phyloP scores from a whole-genome alignment of 495 filamentous ascomycete genomes.

The Podospora bellae-mahoneyi region DNA sequence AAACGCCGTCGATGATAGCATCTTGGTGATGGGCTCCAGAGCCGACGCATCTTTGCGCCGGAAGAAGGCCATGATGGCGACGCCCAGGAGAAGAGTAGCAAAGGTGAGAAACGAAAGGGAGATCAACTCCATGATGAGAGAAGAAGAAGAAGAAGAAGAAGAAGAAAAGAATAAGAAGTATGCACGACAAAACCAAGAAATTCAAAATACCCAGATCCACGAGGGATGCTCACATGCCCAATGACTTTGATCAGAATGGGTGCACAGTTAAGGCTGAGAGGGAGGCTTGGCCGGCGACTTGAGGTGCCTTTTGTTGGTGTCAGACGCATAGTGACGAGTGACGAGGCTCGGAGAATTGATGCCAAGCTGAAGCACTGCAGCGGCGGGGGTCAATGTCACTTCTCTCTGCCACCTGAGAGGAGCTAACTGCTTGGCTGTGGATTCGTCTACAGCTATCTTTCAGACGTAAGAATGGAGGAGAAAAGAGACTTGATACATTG shows the following conservation, averaged over 20 bases:
- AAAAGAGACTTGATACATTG: neutral
- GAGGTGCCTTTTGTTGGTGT: neutral
- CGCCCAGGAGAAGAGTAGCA: neutral
- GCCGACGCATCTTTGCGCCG: neutral
- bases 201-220: neutral
- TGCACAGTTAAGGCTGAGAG: neutral
- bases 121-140: neutral
- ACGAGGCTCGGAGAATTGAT: neutral
- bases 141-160: neutral
- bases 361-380: neutral
- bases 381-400: neutral
- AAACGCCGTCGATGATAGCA: slow-evolving; percentile 32
- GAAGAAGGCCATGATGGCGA: slow-evolving; percentile 1
- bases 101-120: neutral
- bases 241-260: neutral
- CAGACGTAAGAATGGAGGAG: neutral
- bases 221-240: neutral
- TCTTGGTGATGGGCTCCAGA: neutral
- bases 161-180: neutral
- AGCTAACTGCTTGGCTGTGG: neutral
- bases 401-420: neutral
- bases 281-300: neutral
- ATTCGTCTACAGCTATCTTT: neutral
- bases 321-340: neutral
- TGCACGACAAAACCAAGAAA: neutral